Base-by-base conservation (phyloP, 805 yeast species). In the Hanseniaspora clermontiae region DNA sequence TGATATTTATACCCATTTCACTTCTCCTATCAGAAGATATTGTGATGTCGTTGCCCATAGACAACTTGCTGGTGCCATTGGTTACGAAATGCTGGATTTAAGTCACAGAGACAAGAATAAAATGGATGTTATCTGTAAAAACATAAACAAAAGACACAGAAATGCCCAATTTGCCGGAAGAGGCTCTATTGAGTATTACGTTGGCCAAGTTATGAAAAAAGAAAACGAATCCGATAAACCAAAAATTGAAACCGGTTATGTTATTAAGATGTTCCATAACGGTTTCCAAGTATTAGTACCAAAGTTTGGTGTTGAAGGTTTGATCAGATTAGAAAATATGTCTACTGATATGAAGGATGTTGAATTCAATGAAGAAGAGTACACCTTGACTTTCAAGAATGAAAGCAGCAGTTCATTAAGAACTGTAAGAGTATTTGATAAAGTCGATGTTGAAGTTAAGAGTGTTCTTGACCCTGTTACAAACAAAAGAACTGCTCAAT, bases 111-210 rank as follows among this genome's bases (percentile, higher is more conserved):
- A 90, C 66, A 93, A 89, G 70, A 75, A 74, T 64, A 88, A 87
- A 73, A 87, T 93, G 90, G 97, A 91, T 61, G 68, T 81, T 60
- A 82, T 93, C 58, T 89, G 90, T 64, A 81, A 81, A 62, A 93
- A 93, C 66, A 90, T 93, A 66, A 93, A 93, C 73, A 82, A 78
- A 63, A 83, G 96, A 62, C 99, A 93, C 69, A 81, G 98, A 70
- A 93, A 93, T 67, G 98, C 98, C 0, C 99, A 93, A 71, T 87
- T 91, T 74, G 99, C 99, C 1, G 99, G 98, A 40, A 79, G 99
- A 67, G 97, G 98, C 20, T 86, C 95, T 67, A 87, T 93, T 59
- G 98, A 93, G 68, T 93, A 93, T 71, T 93, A 87, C 65, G 98
- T 93, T 51, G 99, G 99, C 9, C 97, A 93, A 72, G 96, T 91